Evolutionary conservation across 768 basidiomycete species (phyloP).

Genomic region (Macrolepiota albuminosa): DNA sequence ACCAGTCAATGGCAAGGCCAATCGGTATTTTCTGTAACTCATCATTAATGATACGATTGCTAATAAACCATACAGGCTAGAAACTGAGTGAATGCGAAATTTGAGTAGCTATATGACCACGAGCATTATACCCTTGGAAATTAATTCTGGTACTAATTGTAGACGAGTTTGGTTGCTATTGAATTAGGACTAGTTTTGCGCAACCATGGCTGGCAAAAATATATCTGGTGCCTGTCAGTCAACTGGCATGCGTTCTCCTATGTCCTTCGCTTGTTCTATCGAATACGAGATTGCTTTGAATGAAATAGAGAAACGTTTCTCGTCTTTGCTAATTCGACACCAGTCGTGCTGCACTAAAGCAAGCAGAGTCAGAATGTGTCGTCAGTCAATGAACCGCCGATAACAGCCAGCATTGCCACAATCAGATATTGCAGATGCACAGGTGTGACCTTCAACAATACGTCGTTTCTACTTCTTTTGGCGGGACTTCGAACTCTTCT

Average conservation of each 20-base stretch:
- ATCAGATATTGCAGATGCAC: background rate
- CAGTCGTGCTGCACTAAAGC: background rate
- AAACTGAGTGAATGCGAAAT: constrained; percentile 23
- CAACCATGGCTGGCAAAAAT: constrained; percentile 5
- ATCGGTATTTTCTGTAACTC: constrained; percentile 26
- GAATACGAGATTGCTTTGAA: background rate
- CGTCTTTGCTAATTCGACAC: background rate
- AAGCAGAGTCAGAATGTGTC: background rate
- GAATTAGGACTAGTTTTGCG: background rate
- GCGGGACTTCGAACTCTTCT: background rate
- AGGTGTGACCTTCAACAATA: background rate
- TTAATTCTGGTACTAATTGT: constrained; percentile 30
- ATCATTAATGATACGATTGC: background rate
- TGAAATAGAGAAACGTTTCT: background rate
- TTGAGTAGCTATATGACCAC: constrained; percentile 21
- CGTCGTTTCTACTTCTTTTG: background rate
- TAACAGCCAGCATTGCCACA: constrained; percentile 10
- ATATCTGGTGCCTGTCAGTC: background rate
- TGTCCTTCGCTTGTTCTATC: background rate
- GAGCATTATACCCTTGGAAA: constrained; percentile 34
- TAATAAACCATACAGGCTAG: constrained; percentile 22
- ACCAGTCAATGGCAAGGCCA: constrained; percentile 39
- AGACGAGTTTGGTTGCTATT: constrained; percentile 16
- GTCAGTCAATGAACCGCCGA: background rate
- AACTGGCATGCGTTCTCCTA: background rate